Evolutionary conservation across 345 rosid species (phyloP), one percentile per base, ranked within the genome.

Genomic region (Eucalyptus microcorys): DNA sequence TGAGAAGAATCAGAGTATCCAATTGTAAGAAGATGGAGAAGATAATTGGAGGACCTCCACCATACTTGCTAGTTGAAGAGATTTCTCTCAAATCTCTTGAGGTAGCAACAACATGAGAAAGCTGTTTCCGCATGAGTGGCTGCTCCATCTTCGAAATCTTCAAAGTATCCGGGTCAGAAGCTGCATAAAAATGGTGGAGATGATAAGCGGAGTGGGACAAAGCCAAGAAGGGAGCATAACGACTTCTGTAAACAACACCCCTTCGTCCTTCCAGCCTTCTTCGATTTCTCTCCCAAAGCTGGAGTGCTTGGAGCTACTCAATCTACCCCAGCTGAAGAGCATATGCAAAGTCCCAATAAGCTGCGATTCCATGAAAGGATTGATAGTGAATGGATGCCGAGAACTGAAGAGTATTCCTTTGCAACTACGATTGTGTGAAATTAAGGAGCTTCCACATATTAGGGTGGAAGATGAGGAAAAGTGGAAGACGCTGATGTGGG

Each of bases 301-400:
- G 2, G 5, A 37, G 26, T 0, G 0, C 0, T 53, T 61, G 17
- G 0, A 0, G 0, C 10, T 64, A 14, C 0, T 4, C 10, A 0
- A 14, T n/a, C 26, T 87, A 34, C 52, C 27, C 21, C 22, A 7
- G 21, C 34, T 59, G 22, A 59, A 87, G 50, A 59, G 49, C 68
- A 22, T 87, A 59, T 11, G 27, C 24, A 6, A 14, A 11, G 19
- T 17, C 79, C 83, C 49, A 10, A 37, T 83, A 47, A 55, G 27
- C 32, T 89, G 88, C 24, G n/a, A 40, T 84, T 86, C 88, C 68
- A 79, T 91, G 3, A 15, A 85, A 14, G 1, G 3, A 0, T 40
- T 92, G n/a, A 0, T 0, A 0, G 85, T 88, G 22, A 0, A 0
- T 2, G 0, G 13, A 2, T 90, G 92, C 66, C 86, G 43, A 8